A percentile compares a stretch with the other conserved stretches of the same genome.
Conservation (phyloP, 2,329 filamentous ascomycete species). For the Verticillium nonalfalfae region DNA sequence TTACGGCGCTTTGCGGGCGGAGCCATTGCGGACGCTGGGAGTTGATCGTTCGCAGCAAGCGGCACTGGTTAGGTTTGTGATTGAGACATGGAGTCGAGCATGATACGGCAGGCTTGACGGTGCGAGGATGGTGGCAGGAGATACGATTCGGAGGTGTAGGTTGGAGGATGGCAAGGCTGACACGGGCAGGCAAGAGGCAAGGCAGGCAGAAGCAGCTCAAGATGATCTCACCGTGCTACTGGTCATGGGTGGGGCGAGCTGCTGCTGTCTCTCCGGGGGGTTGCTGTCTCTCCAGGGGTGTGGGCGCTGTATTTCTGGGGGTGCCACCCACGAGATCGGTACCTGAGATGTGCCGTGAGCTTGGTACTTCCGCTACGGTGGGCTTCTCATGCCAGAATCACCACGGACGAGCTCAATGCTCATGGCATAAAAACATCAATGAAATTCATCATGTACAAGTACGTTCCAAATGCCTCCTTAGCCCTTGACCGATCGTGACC, state of each 20-base stretch:
- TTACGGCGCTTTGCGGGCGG: constrained; percentile 53
- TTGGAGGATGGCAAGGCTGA: not conserved
- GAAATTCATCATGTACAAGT: too few species aligned
- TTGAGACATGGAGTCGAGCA: not conserved
- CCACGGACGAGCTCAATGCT: too few species aligned
- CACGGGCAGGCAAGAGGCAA: too few species aligned
- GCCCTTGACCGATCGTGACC: too few species aligned
- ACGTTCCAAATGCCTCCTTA: too few species aligned
- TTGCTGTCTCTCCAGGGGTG: not conserved
- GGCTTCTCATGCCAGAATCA: not conserved
- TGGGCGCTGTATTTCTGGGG: too few species aligned
- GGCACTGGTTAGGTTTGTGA: not conserved
- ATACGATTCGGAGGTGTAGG: not conserved
- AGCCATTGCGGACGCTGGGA: constrained; percentile 34
- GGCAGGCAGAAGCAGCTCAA: too few species aligned
- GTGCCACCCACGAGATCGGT: not conserved
- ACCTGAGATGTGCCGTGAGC: not conserved
- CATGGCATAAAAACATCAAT: too few species aligned
- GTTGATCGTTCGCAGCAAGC: not conserved
- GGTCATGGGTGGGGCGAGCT: too few species aligned
- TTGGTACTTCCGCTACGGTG: not conserved
- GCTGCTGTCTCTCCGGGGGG: too few species aligned
- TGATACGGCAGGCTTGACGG: not conserved
- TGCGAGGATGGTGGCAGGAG: not conserved
- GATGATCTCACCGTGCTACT: too few species aligned